phyloP scores from a whole-genome alignment of 2,329 filamentous ascomycete genomes.

The Myriosclerotinia scirpicola region DNA sequence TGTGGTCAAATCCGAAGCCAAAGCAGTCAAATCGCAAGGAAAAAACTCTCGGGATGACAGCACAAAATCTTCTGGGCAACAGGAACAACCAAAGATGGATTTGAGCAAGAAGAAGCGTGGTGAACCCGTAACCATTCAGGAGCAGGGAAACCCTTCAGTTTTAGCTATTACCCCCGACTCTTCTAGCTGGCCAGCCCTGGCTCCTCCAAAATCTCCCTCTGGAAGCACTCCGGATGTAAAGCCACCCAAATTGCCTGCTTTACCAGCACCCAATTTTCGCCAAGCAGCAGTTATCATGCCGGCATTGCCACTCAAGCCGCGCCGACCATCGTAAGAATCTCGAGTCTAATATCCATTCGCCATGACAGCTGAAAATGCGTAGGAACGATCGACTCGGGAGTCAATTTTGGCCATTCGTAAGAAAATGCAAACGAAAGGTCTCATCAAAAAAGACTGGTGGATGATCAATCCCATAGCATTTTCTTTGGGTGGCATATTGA shows the following conservation, averaged over 20 bases:
- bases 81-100: conserved; percentile 9
- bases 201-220: conserved; percentile 26
- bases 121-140: neutral
- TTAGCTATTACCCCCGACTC: conserved; percentile 18
- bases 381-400: conserved; percentile 25
- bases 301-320: conserved; percentile 15
- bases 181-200: conserved; percentile 32
- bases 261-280: conserved; percentile 18
- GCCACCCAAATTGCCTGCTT: conserved; percentile 20
- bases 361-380: conserved; percentile 22
- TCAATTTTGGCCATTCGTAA: conserved; percentile 32
- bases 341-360: conserved; percentile 7
- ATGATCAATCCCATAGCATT: neutral
- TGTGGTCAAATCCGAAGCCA: conserved; percentile 27
- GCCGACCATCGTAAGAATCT: conserved; percentile 22
- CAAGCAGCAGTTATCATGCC: conserved; percentile 2
- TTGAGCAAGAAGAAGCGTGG: conserved; percentile 14
- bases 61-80: neutral
- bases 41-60: neutral
- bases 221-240: conserved; percentile 32
- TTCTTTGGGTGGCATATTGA: neutral
- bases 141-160: neutral
- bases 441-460: neutral
- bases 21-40: neutral
- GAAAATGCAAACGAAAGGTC: conserved; percentile 24